phyloP scores from a whole-genome alignment of 805 yeast species.

The Candida pseudofarinosa region DNA sequence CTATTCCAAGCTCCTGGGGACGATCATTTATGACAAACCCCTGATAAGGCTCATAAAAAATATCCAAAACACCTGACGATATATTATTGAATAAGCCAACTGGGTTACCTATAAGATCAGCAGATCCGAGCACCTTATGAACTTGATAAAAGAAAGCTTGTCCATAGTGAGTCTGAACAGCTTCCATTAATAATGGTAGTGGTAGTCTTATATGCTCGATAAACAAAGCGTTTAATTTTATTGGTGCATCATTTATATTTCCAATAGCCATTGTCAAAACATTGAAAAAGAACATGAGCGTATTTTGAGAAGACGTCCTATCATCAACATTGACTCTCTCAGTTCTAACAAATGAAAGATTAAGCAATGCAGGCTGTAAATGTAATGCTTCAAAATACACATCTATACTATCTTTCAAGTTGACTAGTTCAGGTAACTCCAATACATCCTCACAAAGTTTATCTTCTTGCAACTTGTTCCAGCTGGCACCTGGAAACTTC shows the following conservation, averaged over 20 bases:
- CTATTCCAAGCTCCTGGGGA: constrained; percentile 94
- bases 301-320: constrained; percentile 52
- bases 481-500: constrained; percentile 77
- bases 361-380: constrained; percentile 85
- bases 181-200: constrained; percentile 62
- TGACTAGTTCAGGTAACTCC: constrained; percentile 68
- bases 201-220: constrained; percentile 90
- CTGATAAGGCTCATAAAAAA: constrained; percentile 95
- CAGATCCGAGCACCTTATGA: constrained; percentile 91
- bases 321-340: constrained; percentile 71
- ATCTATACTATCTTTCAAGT: constrained; percentile 57
- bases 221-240: constrained; percentile 78
- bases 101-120: constrained; percentile 94
- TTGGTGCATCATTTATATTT: constrained; percentile 95
- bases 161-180: constrained; percentile 79
- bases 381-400: constrained; percentile 90
- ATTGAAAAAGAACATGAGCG: constrained; percentile 74
- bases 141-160: constrained; percentile 90
- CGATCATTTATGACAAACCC: constrained; percentile 92
- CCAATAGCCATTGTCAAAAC: constrained; percentile 95
- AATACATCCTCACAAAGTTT: constrained; percentile 58
- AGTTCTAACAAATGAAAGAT: constrained; percentile 86
- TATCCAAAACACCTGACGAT: constrained; percentile 93
- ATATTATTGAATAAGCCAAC: constrained; percentile 92
- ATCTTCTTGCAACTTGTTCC: constrained; percentile 48